A percentile compares a stretch with the other conserved stretches of the same genome.
Evolutionary conservation across 2,329 filamentous ascomycete species (phyloP).

Genomic region (Claviceps spartinae): DNA sequence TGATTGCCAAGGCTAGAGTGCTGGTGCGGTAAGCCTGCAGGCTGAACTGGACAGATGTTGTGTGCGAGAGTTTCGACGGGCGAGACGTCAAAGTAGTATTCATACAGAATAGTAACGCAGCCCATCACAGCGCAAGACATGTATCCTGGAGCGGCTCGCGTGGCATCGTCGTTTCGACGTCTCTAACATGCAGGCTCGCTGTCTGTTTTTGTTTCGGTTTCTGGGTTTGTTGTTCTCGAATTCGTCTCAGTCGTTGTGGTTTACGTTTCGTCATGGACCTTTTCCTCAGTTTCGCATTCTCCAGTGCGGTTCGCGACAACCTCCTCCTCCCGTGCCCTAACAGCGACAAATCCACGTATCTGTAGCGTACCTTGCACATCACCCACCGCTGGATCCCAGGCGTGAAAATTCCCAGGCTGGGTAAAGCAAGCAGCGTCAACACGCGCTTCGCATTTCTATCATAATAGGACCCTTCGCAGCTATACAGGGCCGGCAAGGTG

Average conservation of each 20-base stretch:
- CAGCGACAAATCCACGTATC: slow-evolving; percentile 30
- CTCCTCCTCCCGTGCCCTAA: slow-evolving; percentile 14
- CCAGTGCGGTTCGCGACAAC: background rate
- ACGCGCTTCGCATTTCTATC: slow-evolving; percentile 9
- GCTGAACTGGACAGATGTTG: slow-evolving; percentile 2
- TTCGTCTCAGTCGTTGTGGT: too few relatives aligned
- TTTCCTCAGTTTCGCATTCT: too few relatives aligned
- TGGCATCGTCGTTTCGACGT: too few relatives aligned
- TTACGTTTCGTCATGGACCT: too few relatives aligned
- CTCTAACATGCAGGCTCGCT: too few relatives aligned
- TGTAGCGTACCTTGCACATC: slow-evolving; percentile 35
- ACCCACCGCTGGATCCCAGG: slow-evolving; percentile 35
- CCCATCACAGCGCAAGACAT: too few relatives aligned
- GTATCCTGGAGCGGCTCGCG: too few relatives aligned
- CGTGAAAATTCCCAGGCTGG: slow-evolving; percentile 34
- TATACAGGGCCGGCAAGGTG: slow-evolving; percentile 42
- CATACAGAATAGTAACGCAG: too few relatives aligned
- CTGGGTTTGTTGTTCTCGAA: too few relatives aligned
- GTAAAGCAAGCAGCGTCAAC: slow-evolving; percentile 36
- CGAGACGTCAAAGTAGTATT: too few relatives aligned
- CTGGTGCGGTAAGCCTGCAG: slow-evolving; percentile 36
- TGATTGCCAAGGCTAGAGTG: slow-evolving; percentile 53
- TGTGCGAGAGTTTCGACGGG: too few relatives aligned
- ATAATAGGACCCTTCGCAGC: slow-evolving; percentile 17
- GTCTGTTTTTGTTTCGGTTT: too few relatives aligned